Base-by-base conservation (phyloP, 1,284 basidiomycete species). In the Cryptococcus neoformans region DNA sequence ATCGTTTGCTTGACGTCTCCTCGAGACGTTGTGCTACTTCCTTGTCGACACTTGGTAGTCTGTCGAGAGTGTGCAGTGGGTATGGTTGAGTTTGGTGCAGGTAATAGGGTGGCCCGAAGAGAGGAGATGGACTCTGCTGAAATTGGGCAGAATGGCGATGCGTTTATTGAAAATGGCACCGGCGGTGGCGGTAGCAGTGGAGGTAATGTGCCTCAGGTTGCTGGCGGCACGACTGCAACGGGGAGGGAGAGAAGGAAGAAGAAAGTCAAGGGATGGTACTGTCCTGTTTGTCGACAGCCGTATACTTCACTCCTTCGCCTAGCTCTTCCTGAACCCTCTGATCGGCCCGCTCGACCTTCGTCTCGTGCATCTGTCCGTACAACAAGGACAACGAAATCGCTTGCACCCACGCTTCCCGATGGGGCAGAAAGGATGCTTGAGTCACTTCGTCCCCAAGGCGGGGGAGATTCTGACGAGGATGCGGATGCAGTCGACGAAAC, bases 261-360 rank as follows among this genome's bases (percentile, higher is more conserved):
- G 65, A 92, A 90, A 79, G 88, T 90, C 1, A 94, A 94, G 77
- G 91, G 91, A 12, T 94, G 91, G 91, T 91, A 89, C 83, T 94
- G 91, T 73, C 91, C 91, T 36, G 89, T 94, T 51, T 93, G 91
- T 73, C 83, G 91, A 66, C 91, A 93, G 81, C 90, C 90, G 1
- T 94, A 94, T 69, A 92, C 90, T 0, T 92, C 90, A 0, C 80
- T 93, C 38, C 78, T 94, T 34, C 83, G 91, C 40, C 87, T 94
- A 53, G 90, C 89, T 5, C 88, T 90, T 1, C 81, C 83, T 2
- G 82, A 88, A 1, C 85, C 87, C 7, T 62, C 66, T n/a, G 67
- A 74, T 54, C 62, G 62, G 12, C 57, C 56, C 35, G 21, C 52
- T 9, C 51, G 37, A 56, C 57, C 16, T 55, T 66, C 58, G 5